Conservation (phyloP, 352 stramenopile genomes). For the Pythium rishiriense region DNA sequence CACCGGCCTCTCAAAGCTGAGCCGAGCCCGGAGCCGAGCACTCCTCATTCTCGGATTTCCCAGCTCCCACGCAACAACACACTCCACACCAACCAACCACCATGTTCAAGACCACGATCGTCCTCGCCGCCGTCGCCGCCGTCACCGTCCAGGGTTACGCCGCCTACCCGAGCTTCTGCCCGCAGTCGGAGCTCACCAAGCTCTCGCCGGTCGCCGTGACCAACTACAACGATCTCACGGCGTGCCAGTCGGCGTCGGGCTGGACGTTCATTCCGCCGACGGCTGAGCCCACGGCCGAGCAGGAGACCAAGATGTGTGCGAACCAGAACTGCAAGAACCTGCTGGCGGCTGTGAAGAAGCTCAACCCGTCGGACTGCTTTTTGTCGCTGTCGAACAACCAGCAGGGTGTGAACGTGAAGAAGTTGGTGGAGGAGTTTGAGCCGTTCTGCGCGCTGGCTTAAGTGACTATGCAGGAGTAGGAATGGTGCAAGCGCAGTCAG, state of each 20-base stretch:
- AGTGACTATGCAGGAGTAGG: no score
- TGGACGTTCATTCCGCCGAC: conserved; percentile 36
- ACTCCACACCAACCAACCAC: neutral
- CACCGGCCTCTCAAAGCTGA: no score
- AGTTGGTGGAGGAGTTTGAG: conserved; percentile 37
- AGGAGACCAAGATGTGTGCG: conserved; percentile 34
- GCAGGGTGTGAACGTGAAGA: conserved; percentile 35
- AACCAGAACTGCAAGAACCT: conserved; percentile 32
- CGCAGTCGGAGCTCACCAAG: conserved; percentile 17
- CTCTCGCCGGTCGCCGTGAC: conserved; percentile 15
- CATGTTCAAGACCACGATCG: conserved; percentile 29
- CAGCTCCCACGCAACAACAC: conserved; percentile 24
- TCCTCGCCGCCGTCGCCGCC: conserved; percentile 19
- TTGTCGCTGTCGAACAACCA: conserved; percentile 27
- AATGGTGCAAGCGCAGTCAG: no score
- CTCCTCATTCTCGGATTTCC: conserved; percentile 28
- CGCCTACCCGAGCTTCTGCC: conserved; percentile 17
- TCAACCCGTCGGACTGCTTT: conserved; percentile 32
- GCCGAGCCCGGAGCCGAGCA: no score
- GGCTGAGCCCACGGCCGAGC: conserved; percentile 25
- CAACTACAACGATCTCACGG: conserved; percentile 17
- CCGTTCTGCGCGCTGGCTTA: conserved; percentile 24
- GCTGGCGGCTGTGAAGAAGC: conserved; percentile 23
- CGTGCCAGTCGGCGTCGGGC: conserved; percentile 30
- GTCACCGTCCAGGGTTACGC: conserved; percentile 18